Evolutionary conservation across 345 rosid genomes (phyloP), one percentile per base, ranked within the genome.

Genomic region (Schrenkiella parvula): DNA sequence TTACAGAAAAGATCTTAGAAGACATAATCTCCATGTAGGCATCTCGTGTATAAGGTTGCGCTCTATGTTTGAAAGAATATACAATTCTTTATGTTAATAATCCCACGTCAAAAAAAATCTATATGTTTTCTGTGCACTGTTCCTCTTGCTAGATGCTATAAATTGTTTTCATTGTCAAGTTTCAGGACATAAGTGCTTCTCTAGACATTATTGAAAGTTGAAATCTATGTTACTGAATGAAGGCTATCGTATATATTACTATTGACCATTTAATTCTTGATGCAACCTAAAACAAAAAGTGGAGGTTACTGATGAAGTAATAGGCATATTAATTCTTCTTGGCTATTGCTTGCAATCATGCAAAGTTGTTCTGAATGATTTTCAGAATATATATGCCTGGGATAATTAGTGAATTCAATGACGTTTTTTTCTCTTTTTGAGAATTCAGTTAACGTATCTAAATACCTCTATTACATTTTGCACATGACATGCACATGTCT

Each of bases 181-280:
- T 29, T 28, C 35, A 38, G 22, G 57, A 25, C 39, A 26, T 25
- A 58, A 58, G 46, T 44, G 34, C 43, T 34, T 25, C 59, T 47
- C 25, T 69, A 51, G 67, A 70, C 61, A 38, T 61, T 13, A n/a
- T 29, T 72, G 70, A 64, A 65, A 55, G 28, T 43, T 37, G 70
- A 64, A 63, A 29, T 62, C 39, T 53, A 22, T 43, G 37, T 39
- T 61, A 42, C 37, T 42, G 25, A 28, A 50, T 1, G 32, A 19
- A 18, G 43, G 69, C 23, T 39, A 28, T 14, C 31, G 14, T 71
- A 25, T 50, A 38, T 48, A 38, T 50, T 70, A 25, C 25, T 19
- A 29, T 9, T 39, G 57, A 43, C 64, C 44, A 72, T 63, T 28
- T 53, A 53, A 14, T 42, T 22, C 42, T 23, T 38, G 39, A 64